Base-by-base conservation (phyloP, 2,329 filamentous ascomycete species). In the Epichloe brachyelytri region DNA sequence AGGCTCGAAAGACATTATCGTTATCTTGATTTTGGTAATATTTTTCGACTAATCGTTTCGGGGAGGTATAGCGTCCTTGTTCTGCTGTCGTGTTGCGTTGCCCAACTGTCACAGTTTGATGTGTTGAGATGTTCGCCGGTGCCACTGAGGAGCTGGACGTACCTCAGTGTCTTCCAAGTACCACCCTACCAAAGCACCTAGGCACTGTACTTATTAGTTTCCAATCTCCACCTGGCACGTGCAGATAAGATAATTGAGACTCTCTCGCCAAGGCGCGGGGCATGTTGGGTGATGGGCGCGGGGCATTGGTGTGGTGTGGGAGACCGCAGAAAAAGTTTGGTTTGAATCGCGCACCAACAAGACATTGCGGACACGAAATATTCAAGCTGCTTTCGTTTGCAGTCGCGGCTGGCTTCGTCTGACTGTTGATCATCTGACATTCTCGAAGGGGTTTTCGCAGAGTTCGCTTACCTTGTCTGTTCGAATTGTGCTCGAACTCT, bases 1-100 rank as follows among this genome's bases (percentile, higher is more conserved):
- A 43, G 80, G 70, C 57, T 89, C 85, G 71, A 88, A 85, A 49
- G 86, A 87, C 85, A 88, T 88, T 51, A 44, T 20, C n/a, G 5
- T 30, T 26, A 12, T 30, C 33, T n/a, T 15, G 3, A 20, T 8
- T 34, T 49, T n/a, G 36, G 5, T 15, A 44, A 3, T 2, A 30
- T 26, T 43, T 22, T 22, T 26, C 10, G 8, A 30, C 30, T 11
- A 30, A 30, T 30, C 30, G 30, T 30, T 43, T 6, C 40, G 12
- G 5, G 12, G 10, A 20, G 11, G 17, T 20, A 41, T 19, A 12
- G 39, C 19, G 26, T 30, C 26, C 26, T 30, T 30, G 26, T 3
- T 30, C 30, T 30, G 30, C 30, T 30, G 30, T 30, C 30, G 38
- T 12, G 22, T 48, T 41, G 46, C 12, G n/a, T 39, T 26, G 20